Conservation (phyloP, 768 basidiomycete species). For the Trametes cingulata region DNA sequence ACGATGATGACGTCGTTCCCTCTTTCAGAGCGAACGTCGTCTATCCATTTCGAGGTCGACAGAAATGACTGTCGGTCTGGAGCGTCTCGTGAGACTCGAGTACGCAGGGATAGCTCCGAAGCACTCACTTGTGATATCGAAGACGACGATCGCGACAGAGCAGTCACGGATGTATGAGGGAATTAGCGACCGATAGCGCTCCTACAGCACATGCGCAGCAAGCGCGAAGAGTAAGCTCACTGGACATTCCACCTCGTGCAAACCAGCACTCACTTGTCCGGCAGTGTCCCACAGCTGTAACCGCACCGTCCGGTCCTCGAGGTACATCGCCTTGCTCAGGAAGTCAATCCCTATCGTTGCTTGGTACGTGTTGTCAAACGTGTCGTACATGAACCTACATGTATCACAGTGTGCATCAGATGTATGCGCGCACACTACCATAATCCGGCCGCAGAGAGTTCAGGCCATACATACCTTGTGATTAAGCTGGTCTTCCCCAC, state of each 20-base stretch:
- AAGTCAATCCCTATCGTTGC: conserved; percentile 99
- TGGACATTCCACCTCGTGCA: not conserved
- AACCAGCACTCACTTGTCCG: conserved; percentile 65
- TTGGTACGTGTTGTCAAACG: conserved; percentile 99
- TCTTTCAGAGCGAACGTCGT: conserved; percentile 96
- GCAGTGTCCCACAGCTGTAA: conserved; percentile 99
- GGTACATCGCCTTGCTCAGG: conserved; percentile 99
- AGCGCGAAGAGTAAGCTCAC: not conserved
- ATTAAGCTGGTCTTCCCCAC: conserved; percentile 99
- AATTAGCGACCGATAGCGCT: conserved; percentile 95
- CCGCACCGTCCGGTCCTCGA: conserved; percentile 96
- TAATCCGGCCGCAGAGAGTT: no score
- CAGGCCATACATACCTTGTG: no score
- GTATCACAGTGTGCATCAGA: not conserved
- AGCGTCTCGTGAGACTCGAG: not conserved
- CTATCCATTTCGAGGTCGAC: conserved; percentile 99
- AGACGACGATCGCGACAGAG: conserved; percentile 97
- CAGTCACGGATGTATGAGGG: conserved; percentile 99
- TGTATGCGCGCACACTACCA: not conserved
- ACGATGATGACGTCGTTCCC: conserved; percentile 99
- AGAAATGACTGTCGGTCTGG: conserved; percentile 96
- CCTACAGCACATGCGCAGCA: conserved; percentile 46
- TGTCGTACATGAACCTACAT: conserved; percentile 95
- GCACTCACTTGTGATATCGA: conserved; percentile 95
- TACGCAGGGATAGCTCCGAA: not conserved